Percentiles rank a stretch among this genome's conserved stretches.
These are phyloP conservation scores for Malus orientalis DNA, from an alignment of 306 rosid genomes.

Conservation along the genomic window DNA sequence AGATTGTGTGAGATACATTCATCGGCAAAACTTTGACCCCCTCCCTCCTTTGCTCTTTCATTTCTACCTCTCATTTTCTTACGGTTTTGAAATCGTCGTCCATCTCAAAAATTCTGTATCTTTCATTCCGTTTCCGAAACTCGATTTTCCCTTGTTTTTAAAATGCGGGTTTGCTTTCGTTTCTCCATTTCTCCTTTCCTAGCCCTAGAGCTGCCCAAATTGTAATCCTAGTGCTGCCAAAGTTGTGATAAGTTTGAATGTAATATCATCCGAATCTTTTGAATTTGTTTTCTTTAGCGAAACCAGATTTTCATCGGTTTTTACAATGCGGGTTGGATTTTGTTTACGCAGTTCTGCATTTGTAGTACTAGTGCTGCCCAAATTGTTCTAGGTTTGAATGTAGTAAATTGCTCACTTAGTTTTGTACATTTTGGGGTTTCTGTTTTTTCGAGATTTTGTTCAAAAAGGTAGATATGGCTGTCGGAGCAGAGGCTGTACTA, in stretches of 20 bases:
- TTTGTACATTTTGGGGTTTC: not conserved
- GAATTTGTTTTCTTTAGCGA: not conserved
- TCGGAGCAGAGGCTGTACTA: constrained; percentile 41
- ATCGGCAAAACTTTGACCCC: constrained; percentile 14
- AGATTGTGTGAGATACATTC: constrained; percentile 23
- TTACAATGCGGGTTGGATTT: too few relatives aligned
- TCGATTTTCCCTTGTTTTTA: not conserved
- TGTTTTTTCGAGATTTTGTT: not conserved
- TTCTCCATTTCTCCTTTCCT: not conserved
- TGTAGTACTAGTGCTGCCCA: not conserved
- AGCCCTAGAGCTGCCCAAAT: not conserved
- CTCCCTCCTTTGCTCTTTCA: constrained; percentile 20
- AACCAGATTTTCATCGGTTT: too few relatives aligned
- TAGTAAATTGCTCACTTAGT: not conserved
- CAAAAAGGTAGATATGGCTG: constrained; percentile 37
- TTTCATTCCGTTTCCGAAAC: not conserved
- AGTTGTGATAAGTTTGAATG: not conserved
- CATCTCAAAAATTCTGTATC: not conserved
- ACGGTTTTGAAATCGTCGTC: not conserved
- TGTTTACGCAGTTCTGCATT: too few relatives aligned
- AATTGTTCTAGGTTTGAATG: not conserved
- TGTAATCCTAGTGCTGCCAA: not conserved
- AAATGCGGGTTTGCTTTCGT: not conserved
- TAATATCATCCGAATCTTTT: not conserved
- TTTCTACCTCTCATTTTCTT: constrained; percentile 17